Evolutionary conservation across 441 rosid species (phyloP).

Genomic region (Omphalea diandra): DNA sequence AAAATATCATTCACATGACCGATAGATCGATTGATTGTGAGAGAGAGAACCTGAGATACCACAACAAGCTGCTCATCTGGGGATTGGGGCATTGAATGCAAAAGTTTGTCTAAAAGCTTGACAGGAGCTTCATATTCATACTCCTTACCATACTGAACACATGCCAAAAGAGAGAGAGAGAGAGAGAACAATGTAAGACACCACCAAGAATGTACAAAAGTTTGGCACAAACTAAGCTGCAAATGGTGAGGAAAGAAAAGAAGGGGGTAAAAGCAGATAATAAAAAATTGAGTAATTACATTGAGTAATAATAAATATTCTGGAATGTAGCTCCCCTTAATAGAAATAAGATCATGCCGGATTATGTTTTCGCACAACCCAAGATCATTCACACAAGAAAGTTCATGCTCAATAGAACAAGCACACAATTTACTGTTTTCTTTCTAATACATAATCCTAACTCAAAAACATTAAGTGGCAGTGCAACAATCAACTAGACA

Average conservation of each 20-base stretch:
- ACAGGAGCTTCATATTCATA: constrained; percentile 94
- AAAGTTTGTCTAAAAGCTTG: constrained; percentile 82
- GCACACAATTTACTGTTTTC: background rate
- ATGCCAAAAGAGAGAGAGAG: constrained; percentile 13
- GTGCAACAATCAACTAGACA: background rate
- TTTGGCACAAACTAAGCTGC: background rate
- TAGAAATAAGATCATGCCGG: background rate
- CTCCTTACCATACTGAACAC: constrained; percentile 86
- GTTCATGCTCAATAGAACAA: background rate
- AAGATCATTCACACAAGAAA: background rate
- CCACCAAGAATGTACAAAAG: background rate
- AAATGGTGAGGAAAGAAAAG: background rate
- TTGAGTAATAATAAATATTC: constrained; percentile 1
- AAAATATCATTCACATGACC: background rate
- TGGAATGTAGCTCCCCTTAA: background rate
- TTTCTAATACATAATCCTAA: background rate
- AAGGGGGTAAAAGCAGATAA: background rate
- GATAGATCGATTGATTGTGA: no score
- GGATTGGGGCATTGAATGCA: constrained; percentile 78
- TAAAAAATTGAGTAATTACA: background rate
- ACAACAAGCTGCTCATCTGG: constrained; percentile 92
- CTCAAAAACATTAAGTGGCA: background rate
- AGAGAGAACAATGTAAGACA: background rate
- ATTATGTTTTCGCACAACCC: background rate
- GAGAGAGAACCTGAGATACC: constrained; percentile 69